Evolutionary conservation across 306 rosid genomes (phyloP).

Genomic region (Hippophae gyantsensis): DNA sequence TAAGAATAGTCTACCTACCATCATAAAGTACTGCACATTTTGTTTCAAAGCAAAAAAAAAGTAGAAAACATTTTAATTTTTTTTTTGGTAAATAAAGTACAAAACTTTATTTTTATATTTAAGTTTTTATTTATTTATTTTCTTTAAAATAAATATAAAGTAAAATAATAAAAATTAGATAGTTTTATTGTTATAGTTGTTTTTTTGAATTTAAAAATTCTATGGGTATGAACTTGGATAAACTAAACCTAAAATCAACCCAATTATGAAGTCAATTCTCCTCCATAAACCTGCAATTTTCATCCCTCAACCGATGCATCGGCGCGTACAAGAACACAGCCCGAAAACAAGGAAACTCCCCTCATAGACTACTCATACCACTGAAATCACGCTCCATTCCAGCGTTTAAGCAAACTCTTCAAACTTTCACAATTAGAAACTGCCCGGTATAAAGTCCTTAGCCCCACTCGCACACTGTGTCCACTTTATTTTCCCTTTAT

Average conservation of each 20-base stretch:
- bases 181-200: too few relatives aligned
- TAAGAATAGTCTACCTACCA: too few relatives aligned
- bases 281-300: constrained; percentile 7
- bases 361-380: background rate
- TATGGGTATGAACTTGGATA: too few relatives aligned
- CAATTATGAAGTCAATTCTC: background rate
- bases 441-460: constrained; percentile 24
- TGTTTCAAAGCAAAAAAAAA: too few relatives aligned
- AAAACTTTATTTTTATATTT: too few relatives aligned
- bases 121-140: too few relatives aligned
- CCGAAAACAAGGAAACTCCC: background rate
- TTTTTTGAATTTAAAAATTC: too few relatives aligned
- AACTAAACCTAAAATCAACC: background rate
- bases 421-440: constrained; percentile 20
- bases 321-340: constrained; percentile 17
- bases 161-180: too few relatives aligned
- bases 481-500: background rate
- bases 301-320: constrained; percentile 12
- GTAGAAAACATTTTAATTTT: too few relatives aligned
- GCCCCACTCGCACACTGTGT: background rate
- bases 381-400: constrained; percentile 12
- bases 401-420: constrained; percentile 19
- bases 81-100: too few relatives aligned
- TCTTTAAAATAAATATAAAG: too few relatives aligned
- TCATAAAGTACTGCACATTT: too few relatives aligned